Evolutionary conservation across 345 rosid species (phyloP).

Genomic region (Sonneratia caseolaris): DNA sequence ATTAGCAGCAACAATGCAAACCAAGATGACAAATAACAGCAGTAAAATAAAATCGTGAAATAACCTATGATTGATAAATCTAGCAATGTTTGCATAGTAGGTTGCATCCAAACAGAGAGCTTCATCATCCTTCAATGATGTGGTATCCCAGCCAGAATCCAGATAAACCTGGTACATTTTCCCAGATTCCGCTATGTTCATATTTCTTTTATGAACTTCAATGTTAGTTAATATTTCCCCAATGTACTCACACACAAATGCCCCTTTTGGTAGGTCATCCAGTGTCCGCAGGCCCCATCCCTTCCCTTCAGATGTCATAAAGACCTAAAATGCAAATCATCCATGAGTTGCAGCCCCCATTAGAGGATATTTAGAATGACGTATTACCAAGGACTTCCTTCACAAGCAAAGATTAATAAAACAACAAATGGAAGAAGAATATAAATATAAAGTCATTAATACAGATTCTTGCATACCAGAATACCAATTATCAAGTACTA

Average conservation of each 20-base stretch:
- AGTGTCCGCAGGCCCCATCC: conserved; percentile 87
- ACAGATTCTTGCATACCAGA: neutral
- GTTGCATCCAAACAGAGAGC: conserved; percentile 87
- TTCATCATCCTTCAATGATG: conserved; percentile 55
- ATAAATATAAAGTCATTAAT: neutral
- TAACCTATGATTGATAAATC: conserved; percentile 92
- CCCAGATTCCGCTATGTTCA: conserved; percentile 22
- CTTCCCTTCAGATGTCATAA: conserved; percentile 57
- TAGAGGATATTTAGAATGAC: neutral
- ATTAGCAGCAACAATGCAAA: neutral
- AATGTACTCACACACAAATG: conserved; percentile 74
- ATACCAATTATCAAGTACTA: conserved; percentile 1
- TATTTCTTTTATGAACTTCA: conserved; percentile 52
- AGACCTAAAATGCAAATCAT: conserved; percentile 43
- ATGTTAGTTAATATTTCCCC: conserved; percentile 77
- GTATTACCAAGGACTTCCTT: neutral
- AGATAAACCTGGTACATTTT: conserved; percentile 57
- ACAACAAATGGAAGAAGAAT: neutral
- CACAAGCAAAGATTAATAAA: neutral
- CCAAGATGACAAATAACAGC: conserved; percentile 5
- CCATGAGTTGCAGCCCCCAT: neutral
- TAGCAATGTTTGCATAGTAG: conserved; percentile 64
- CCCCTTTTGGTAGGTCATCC: conserved; percentile 74
- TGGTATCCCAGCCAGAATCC: conserved; percentile 79
- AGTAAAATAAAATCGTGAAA: conserved; percentile 7